Evolutionary conservation across 2,329 filamentous ascomycete genomes (phyloP).

Genomic region (Alternaria arborescens): DNA sequence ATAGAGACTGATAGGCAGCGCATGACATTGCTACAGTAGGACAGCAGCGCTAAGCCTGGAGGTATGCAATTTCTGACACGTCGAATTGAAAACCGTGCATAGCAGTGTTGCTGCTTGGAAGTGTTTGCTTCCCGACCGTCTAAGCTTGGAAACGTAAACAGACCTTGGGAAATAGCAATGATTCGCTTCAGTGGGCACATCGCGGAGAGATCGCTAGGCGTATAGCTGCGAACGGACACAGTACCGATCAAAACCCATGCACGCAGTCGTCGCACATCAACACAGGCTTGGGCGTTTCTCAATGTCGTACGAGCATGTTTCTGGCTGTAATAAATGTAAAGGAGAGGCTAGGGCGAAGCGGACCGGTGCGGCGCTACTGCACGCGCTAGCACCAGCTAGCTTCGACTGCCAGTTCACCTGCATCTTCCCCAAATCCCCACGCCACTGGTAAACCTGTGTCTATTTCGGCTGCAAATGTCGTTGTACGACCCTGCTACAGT

Average conservation of each 20-base stretch:
- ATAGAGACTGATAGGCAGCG: neutral
- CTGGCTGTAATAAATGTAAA: neutral
- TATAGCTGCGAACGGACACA: neutral
- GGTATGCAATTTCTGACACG: neutral
- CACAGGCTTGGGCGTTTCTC: neutral
- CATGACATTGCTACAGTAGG: neutral
- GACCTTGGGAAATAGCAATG: neutral
- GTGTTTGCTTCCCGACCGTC: neutral
- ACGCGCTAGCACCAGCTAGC: neutral
- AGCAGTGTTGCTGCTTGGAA: neutral
- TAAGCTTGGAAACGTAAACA: neutral
- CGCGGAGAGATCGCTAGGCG: neutral
- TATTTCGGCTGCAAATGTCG: neutral
- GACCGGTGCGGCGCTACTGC: slow-evolving; percentile 2
- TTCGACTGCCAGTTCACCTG: neutral
- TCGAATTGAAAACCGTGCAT: neutral
- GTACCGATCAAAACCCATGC: neutral
- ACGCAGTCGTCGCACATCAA: neutral
- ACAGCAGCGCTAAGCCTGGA: neutral
- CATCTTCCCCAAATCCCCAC: neutral
- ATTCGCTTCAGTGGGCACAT: neutral
- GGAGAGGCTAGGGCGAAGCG: neutral
- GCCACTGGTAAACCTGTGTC: neutral
- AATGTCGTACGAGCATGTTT: neutral
- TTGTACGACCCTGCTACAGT: neutral